phyloP scores from a whole-genome alignment of 2,329 filamentous ascomycete species.

The Alternaria arborescens region DNA sequence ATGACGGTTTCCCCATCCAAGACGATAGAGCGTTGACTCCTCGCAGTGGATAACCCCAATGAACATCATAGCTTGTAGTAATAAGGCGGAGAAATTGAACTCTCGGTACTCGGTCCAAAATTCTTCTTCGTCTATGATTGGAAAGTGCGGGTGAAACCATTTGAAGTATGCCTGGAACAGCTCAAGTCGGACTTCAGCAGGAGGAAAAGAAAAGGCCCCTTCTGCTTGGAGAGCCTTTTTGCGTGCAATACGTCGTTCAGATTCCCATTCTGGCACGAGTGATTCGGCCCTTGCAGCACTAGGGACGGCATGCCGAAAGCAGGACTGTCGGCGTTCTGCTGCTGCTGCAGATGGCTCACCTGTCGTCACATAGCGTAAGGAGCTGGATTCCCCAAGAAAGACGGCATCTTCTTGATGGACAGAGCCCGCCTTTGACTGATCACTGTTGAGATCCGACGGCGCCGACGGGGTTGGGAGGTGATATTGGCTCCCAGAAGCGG shows the following conservation, averaged over 20 bases:
- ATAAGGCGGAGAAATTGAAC: constrained; percentile 58
- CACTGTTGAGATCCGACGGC: constrained; percentile 18
- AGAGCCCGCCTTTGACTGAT: constrained; percentile 24
- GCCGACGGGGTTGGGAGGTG: constrained; percentile 25
- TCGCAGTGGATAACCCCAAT: constrained; percentile 64
- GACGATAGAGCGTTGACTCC: constrained; percentile 54
- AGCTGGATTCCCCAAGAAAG: constrained; percentile 60
- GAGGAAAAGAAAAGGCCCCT: constrained; percentile 58
- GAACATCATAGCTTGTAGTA: constrained; percentile 64
- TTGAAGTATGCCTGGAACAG: constrained; percentile 63
- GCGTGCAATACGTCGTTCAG: constrained; percentile 43
- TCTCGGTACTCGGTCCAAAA: constrained; percentile 53
- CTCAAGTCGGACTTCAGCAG: constrained; percentile 53
- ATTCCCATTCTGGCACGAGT: constrained; percentile 50
- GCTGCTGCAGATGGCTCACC: constrained; percentile 48
- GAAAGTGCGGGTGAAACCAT: constrained; percentile 67
- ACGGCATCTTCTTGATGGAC: constrained; percentile 39
- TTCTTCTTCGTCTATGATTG: constrained; percentile 60
- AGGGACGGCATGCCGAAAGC: constrained; percentile 44
- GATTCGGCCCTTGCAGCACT: constrained; percentile 47
- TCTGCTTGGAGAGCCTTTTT: constrained; percentile 51
- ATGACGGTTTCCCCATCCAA: constrained; percentile 60
- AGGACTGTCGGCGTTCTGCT: constrained; percentile 25
- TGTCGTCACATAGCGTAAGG: constrained; percentile 53
- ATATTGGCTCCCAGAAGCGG: constrained; percentile 17